Conservation (phyloP, 345 rosid species). For the Fremontodendron californicum region DNA sequence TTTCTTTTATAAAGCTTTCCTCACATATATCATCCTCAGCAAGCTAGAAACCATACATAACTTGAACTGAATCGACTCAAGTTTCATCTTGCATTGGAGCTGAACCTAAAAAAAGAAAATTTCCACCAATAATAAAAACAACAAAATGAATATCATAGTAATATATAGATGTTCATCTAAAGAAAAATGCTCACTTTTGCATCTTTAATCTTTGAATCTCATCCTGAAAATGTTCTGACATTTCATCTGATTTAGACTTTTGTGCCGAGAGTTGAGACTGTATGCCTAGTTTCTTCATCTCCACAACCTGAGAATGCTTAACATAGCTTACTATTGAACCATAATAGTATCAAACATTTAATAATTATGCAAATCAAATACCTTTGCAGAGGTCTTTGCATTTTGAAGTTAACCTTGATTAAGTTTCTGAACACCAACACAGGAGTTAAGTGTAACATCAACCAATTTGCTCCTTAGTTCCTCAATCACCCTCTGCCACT, state of each 20-base stretch:
- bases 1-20: neutral
- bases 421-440: constrained; percentile 40
- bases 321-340: constrained; percentile 5
- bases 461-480: constrained; percentile 48
- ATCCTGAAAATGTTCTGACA: constrained; percentile 38
- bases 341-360: neutral
- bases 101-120: constrained; percentile 53
- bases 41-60: constrained; percentile 44
- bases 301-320: constrained; percentile 44
- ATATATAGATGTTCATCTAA: constrained; percentile 2
- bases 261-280: constrained; percentile 52
- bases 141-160: neutral
- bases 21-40: neutral
- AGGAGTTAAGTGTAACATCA: constrained; percentile 41
- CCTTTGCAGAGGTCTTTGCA: constrained; percentile 57
- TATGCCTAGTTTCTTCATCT: constrained; percentile 53
- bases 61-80: constrained; percentile 78
- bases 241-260: constrained; percentile 53
- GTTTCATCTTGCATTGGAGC: constrained; percentile 84
- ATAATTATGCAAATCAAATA: constrained; percentile 20
- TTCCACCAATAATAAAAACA: neutral
- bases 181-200: constrained; percentile 50
- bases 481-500: constrained; percentile 62
- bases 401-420: constrained; percentile 50
- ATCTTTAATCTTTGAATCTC: constrained; percentile 75